These are phyloP conservation scores for Fusarium paranaense DNA, from an alignment of 2,329 filamentous ascomycete genomes.

Conservation along the genomic window DNA sequence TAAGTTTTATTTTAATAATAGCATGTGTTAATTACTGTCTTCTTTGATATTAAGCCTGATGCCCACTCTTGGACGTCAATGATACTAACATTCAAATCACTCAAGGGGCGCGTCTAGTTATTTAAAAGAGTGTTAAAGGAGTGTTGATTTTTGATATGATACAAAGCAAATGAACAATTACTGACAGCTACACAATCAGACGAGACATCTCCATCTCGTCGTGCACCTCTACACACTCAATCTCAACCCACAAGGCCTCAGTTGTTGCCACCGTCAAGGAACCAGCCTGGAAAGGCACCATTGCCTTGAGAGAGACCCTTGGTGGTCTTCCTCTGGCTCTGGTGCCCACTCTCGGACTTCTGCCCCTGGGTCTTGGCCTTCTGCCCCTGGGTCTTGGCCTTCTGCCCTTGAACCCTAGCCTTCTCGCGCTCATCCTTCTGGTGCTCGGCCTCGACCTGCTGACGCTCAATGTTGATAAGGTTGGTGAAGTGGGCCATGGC, in stretches of 20 bases:
- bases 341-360: background rate
- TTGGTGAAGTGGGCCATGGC: background rate
- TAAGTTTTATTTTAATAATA: background rate
- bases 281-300: background rate
- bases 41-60: background rate
- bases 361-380: background rate
- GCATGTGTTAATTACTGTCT: background rate
- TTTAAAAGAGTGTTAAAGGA: background rate
- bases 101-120: background rate
- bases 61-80: background rate
- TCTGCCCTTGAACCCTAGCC: background rate
- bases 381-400: background rate
- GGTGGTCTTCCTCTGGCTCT: background rate
- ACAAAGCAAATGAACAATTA: background rate
- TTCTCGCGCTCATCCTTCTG: background rate
- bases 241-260: background rate
- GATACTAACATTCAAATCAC: background rate
- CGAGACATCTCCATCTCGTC: background rate
- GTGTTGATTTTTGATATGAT: background rate
- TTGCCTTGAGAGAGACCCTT: background rate
- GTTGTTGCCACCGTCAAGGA: background rate
- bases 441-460: background rate
- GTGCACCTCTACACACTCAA: background rate
- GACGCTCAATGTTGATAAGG: background rate
- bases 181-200: background rate